Conservation (phyloP, 305 asterid genomes). For the Ilex paraguariensis region DNA sequence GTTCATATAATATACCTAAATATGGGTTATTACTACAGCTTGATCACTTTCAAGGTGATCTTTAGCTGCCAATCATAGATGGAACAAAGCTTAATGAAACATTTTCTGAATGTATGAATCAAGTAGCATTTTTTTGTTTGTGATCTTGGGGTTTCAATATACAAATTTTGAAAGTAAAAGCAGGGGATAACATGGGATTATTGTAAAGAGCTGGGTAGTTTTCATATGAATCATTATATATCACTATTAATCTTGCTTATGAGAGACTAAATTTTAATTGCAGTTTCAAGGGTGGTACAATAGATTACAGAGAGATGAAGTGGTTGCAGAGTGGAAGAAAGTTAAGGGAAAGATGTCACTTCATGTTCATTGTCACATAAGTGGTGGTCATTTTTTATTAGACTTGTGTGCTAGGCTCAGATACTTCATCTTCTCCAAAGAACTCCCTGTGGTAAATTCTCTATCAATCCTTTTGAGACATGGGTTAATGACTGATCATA, state of each 20-base stretch:
- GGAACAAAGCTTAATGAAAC: too few relatives aligned
- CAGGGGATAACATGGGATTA: background rate
- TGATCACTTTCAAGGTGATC: too few relatives aligned
- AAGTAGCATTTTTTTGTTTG: too few relatives aligned
- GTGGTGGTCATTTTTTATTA: slow-evolving; percentile 83
- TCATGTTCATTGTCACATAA: slow-evolving; percentile 93
- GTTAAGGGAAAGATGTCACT: slow-evolving; percentile 80
- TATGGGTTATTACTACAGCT: too few relatives aligned
- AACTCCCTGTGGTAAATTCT: slow-evolving; percentile 77
- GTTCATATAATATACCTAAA: too few relatives aligned
- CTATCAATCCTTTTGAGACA: too few relatives aligned
- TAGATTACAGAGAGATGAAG: slow-evolving; percentile 85
- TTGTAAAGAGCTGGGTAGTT: too few relatives aligned
- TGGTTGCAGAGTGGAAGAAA: slow-evolving; percentile 95
- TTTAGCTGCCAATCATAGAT: too few relatives aligned
- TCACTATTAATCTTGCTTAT: too few relatives aligned
- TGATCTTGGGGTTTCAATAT: background rate
- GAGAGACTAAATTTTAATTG: slow-evolving; percentile 5
- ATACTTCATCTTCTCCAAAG: slow-evolving; percentile 81
- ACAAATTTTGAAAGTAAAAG: background rate
- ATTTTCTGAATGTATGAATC: too few relatives aligned
- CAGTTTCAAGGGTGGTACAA: slow-evolving; percentile 94
- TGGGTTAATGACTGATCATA: too few relatives aligned
- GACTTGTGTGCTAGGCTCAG: slow-evolving; percentile 64
- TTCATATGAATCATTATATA: background rate